Evolutionary conservation across 176 grass and related monocot genomes (phyloP).

Genomic region (Oryza longistaminata): DNA sequence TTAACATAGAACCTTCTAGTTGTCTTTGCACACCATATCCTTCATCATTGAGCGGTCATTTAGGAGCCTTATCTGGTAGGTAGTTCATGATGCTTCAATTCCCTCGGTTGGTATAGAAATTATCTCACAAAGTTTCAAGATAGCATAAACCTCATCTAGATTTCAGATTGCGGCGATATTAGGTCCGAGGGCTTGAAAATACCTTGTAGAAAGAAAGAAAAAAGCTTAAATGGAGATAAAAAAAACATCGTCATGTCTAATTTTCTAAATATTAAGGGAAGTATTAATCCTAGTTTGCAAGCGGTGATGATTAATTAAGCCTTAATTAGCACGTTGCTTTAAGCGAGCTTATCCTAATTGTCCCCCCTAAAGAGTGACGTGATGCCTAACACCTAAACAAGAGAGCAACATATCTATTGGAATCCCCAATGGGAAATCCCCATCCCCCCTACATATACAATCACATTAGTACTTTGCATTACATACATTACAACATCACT

Average conservation of each 20-base stretch:
- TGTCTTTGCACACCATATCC: too few species aligned
- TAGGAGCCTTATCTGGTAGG: too few species aligned
- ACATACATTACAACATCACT: not conserved
- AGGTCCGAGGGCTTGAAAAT: not conserved
- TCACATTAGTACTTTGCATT: not conserved
- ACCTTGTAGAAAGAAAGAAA: not conserved
- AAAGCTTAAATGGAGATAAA: not conserved
- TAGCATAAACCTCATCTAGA: too few species aligned
- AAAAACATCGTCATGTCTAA: not conserved
- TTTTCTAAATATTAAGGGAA: not conserved
- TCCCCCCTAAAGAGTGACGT: slow-evolving; percentile 25
- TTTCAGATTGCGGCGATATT: not conserved
- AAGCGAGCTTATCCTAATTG: slow-evolving; percentile 39
- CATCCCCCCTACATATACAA: not conserved
- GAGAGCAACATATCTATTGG: slow-evolving; percentile 34
- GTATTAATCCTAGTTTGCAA: not conserved
- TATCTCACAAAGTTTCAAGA: not conserved
- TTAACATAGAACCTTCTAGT: too few species aligned
- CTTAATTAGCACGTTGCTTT: slow-evolving; percentile 22
- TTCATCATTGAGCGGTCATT: too few species aligned
- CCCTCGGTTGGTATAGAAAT: too few species aligned
- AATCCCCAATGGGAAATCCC: slow-evolving; percentile 5
- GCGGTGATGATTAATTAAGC: slow-evolving; percentile 14
- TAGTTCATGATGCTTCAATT: too few species aligned
- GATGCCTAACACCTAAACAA: slow-evolving; percentile 15